Percentiles rank a stretch among this genome's conserved stretches.
These are phyloP conservation scores for Cyathus pygmaeus DNA, from an alignment of 1,284 basidiomycete genomes.

Conservation along the genomic window DNA sequence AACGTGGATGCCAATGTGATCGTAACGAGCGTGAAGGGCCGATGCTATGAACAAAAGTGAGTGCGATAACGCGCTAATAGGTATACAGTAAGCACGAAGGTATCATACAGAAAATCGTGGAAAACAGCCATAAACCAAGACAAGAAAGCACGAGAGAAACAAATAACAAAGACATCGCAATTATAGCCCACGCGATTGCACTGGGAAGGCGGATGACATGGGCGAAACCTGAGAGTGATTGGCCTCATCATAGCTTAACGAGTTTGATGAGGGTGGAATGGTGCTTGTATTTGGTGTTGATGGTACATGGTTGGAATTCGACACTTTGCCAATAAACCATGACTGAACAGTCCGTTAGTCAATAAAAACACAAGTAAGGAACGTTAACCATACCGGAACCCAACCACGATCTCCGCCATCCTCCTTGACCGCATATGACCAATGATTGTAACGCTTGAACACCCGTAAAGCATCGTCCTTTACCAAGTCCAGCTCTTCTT, in stretches of 20 bases:
- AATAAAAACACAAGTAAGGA: slow-evolving; percentile 1
- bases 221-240: slow-evolving; percentile 71
- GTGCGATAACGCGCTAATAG: background rate
- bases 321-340: slow-evolving; percentile 82
- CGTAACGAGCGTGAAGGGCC: background rate
- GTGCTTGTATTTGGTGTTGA: slow-evolving; percentile 66
- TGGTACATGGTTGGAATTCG: slow-evolving; percentile 59
- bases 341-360: slow-evolving; percentile 52
- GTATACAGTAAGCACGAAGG: slow-evolving; percentile 2
- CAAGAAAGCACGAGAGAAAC: background rate
- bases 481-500: slow-evolving; percentile 86
- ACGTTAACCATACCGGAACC: slow-evolving; percentile 71
- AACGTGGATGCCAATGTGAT: background rate
- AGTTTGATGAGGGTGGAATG: slow-evolving; percentile 34
- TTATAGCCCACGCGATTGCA: slow-evolving; percentile 36
- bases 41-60: background rate
- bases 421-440: slow-evolving; percentile 93
- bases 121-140: slow-evolving; percentile 1
- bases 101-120: slow-evolving; percentile 3
- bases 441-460: slow-evolving; percentile 98
- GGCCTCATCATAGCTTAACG: slow-evolving; percentile 45
- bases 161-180: slow-evolving; percentile 1
- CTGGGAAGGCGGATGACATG: slow-evolving; percentile 77
- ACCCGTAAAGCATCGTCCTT: slow-evolving; percentile 91
- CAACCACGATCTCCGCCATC: slow-evolving; percentile 89